A percentile compares a stretch with the other conserved stretches of the same genome.
These are phyloP conservation scores for Boletus sensibilis DNA, from an alignment of 768 basidiomycete species.

Conservation along the genomic window DNA sequence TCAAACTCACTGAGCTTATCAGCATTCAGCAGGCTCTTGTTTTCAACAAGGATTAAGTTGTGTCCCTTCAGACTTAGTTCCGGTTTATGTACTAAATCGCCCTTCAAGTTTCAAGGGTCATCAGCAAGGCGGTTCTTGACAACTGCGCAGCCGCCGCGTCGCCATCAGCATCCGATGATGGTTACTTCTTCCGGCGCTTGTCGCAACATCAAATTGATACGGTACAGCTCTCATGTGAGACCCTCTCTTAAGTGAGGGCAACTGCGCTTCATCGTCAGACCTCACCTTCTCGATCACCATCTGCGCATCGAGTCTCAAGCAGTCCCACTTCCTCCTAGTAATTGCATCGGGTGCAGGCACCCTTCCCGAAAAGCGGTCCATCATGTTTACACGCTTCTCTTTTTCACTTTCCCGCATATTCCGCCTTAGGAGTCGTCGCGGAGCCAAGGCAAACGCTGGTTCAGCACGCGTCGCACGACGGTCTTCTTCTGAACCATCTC, in stretches of 20 bases:
- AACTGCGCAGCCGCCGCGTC: background rate
- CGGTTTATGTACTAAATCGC: background rate
- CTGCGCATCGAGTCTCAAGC: background rate
- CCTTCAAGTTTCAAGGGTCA: background rate
- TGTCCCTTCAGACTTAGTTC: background rate
- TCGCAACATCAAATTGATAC: background rate
- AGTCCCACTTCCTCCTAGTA: background rate
- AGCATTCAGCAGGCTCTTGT: background rate
- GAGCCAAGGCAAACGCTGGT: background rate
- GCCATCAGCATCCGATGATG: background rate
- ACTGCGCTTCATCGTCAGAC: background rate
- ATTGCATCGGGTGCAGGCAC: slow-evolving; percentile 15
- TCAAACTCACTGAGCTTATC: too few relatives aligned
- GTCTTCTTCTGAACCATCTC: background rate
- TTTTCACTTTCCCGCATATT: slow-evolving; percentile 18
- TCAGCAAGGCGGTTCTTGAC: slow-evolving; percentile 1
- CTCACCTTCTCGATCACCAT: background rate
- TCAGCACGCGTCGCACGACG: background rate
- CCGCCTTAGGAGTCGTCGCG: slow-evolving; percentile 13
- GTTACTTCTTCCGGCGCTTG: background rate
- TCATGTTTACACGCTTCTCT: slow-evolving; percentile 21
- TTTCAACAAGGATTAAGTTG: background rate
- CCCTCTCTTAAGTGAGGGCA: slow-evolving; percentile 1
- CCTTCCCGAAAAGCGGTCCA: background rate
- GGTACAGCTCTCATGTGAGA: slow-evolving; percentile 1